Percentiles rank a stretch among this genome's conserved stretches.
Evolutionary conservation across 352 stramenopile species (phyloP).

Genomic region (Globisporangium splendens): DNA sequence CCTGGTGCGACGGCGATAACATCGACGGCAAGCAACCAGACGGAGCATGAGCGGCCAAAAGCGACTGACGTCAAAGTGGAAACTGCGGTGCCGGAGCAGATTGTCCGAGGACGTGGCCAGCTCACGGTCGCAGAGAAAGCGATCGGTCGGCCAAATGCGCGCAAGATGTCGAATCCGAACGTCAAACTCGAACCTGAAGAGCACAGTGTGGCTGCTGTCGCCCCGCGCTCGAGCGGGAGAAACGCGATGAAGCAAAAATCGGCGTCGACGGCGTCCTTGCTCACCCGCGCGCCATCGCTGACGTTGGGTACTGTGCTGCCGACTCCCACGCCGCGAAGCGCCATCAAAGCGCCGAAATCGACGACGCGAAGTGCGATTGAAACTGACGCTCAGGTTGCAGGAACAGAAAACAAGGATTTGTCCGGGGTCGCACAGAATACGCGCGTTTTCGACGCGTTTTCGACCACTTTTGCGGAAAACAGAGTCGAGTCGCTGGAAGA

Average conservation of each 20-base stretch:
- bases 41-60: constrained; percentile 12
- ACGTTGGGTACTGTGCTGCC: constrained; percentile 1
- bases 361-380: neutral
- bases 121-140: constrained; percentile 15
- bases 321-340: neutral
- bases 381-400: neutral
- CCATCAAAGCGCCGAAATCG: constrained; percentile 3
- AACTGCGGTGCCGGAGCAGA: constrained; percentile 4
- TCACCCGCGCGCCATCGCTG: constrained; percentile 9
- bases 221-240: constrained; percentile 12
- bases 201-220: neutral
- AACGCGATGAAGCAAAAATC: constrained; percentile 18
- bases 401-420: constrained; percentile 18
- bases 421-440: neutral
- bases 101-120: constrained; percentile 12
- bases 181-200: constrained; percentile 7
- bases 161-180: constrained; percentile 16
- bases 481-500: constrained; percentile 38
- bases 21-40: constrained; percentile 22
- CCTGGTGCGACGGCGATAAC: neutral
- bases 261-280: constrained; percentile 6
- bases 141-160: constrained; percentile 13
- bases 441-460: constrained; percentile 33
- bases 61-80: constrained; percentile 5
- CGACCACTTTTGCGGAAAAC: constrained; percentile 27